A percentile compares a stretch with the other conserved stretches of the same genome.
These are phyloP conservation scores for Lepiota subincarnata DNA, from an alignment of 768 basidiomycete genomes.

Conservation along the genomic window DNA sequence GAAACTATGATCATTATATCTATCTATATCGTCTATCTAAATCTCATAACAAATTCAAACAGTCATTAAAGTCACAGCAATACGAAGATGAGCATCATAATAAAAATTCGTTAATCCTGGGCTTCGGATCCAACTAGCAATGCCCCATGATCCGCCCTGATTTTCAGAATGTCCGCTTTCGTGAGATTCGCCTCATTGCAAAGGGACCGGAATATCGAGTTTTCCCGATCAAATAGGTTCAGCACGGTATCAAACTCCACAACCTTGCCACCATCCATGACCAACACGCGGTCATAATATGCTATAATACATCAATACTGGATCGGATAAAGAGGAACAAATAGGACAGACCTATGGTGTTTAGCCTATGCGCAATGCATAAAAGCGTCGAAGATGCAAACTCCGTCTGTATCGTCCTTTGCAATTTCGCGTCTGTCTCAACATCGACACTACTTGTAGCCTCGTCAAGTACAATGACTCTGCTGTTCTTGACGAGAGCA, in stretches of 20 bases:
- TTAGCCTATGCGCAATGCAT: conserved; percentile 49
- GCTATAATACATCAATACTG: conserved; percentile 25
- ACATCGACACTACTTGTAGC: conserved; percentile 61
- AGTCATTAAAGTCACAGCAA: too few species aligned
- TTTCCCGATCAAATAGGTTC: conserved; percentile 53
- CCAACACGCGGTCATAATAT: conserved; percentile 66
- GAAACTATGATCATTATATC: too few species aligned
- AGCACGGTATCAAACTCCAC: conserved; percentile 75
- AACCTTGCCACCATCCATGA: conserved; percentile 66
- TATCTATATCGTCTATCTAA: too few species aligned
- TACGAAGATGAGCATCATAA: too few species aligned
- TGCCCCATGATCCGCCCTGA: conserved; percentile 32
- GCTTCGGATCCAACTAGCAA: background rate
- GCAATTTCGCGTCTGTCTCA: conserved; percentile 59
- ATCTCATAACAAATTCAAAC: too few species aligned
- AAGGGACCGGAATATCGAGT: conserved; percentile 66
- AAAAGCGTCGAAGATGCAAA: conserved; percentile 48
- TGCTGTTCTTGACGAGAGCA: conserved; percentile 56
- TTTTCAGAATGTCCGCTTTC: conserved; percentile 52
- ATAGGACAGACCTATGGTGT: conserved; percentile 41
- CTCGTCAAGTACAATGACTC: conserved; percentile 60
- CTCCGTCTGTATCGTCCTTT: conserved; percentile 60
- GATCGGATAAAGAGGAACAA: background rate
- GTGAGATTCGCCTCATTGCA: conserved; percentile 62
- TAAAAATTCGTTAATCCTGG: background rate